Conservation (phyloP, 352 stramenopile species). For the Halophytophthora batemanensis region DNA sequence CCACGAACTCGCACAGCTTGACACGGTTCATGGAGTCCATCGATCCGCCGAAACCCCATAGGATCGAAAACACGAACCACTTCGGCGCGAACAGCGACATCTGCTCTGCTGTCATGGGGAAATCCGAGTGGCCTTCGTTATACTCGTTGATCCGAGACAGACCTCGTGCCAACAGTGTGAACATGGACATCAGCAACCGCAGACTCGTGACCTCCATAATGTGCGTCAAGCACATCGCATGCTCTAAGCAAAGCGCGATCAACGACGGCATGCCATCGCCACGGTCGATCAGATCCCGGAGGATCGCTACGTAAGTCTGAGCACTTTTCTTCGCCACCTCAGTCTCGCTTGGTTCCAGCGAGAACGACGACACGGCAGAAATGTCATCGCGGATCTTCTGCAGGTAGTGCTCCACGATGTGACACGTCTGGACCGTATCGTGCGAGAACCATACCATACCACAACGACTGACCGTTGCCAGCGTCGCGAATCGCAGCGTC, state of each 20-base stretch:
- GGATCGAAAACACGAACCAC: slow-evolving; percentile 97
- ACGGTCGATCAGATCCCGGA: slow-evolving; percentile 58
- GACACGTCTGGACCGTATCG: slow-evolving; percentile 91
- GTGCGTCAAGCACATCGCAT: slow-evolving; percentile 89
- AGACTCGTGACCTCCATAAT: slow-evolving; percentile 96
- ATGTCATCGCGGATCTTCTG: slow-evolving; percentile 66
- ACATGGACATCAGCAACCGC: slow-evolving; percentile 96
- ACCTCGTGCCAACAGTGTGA: slow-evolving; percentile 93
- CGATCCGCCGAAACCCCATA: slow-evolving; percentile 99
- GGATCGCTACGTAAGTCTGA: slow-evolving; percentile 54
- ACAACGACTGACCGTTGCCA: slow-evolving; percentile 99
- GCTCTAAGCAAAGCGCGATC: slow-evolving; percentile 91
- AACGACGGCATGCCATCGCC: slow-evolving; percentile 66
- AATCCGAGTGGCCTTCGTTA: slow-evolving; percentile 98
- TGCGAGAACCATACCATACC: slow-evolving; percentile 99
- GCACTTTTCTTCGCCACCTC: slow-evolving; percentile 67
- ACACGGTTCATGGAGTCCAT: slow-evolving; percentile 92
- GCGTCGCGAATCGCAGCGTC: slow-evolving; percentile 96
- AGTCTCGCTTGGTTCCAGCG: slow-evolving; percentile 60
- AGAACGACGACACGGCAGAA: slow-evolving; percentile 61
- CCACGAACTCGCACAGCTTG: slow-evolving; percentile 88
- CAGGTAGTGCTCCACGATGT: slow-evolving; percentile 91
- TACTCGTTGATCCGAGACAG: slow-evolving; percentile 96
- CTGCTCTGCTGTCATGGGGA: slow-evolving; percentile 96
- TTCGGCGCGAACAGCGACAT: slow-evolving; percentile 95